These are phyloP conservation scores for Sclerotinia glacialis DNA, from an alignment of 2,329 filamentous ascomycete genomes.

Conservation along the genomic window DNA sequence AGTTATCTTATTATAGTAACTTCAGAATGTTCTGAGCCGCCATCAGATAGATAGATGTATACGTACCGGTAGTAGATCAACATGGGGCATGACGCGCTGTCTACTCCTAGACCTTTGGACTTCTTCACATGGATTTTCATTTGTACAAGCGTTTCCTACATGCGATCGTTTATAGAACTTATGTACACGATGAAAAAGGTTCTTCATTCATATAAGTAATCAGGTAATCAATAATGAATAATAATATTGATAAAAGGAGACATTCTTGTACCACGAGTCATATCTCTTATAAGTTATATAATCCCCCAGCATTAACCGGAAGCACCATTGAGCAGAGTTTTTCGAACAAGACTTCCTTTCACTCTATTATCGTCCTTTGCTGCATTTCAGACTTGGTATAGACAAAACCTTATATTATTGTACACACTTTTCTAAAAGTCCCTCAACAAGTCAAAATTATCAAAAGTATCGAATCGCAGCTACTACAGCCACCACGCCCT, in stretches of 20 bases:
- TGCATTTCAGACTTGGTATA: background rate
- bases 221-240: background rate
- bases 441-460: background rate
- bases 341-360: background rate
- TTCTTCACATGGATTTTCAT: constrained; percentile 6
- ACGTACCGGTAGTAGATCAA: background rate
- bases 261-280: background rate
- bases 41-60: too few relatives aligned
- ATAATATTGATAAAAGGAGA: background rate
- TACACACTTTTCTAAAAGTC: background rate
- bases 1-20: too few relatives aligned
- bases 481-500: background rate
- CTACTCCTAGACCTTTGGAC: background rate
- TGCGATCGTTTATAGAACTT: background rate
- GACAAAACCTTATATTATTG: background rate
- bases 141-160: background rate
- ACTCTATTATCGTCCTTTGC: background rate
- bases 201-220: background rate
- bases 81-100: background rate
- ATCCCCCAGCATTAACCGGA: background rate
- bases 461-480: constrained; percentile 19
- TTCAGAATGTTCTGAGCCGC: too few relatives aligned
- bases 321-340: background rate
- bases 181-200: background rate
- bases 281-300: background rate